Evolutionary conservation across 768 basidiomycete species (phyloP).

Genomic region (Boletus sp.): DNA sequence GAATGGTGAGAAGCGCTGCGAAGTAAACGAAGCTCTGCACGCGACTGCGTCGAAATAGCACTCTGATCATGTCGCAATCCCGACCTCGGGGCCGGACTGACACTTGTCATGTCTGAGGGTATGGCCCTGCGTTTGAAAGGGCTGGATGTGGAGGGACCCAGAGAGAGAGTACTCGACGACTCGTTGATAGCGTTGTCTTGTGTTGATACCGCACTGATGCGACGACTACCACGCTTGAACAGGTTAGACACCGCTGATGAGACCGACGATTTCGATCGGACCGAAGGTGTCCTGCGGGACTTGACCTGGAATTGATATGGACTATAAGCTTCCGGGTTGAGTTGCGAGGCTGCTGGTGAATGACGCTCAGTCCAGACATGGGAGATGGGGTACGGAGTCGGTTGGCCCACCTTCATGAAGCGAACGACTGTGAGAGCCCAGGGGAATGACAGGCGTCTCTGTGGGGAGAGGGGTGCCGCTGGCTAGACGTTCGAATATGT

Average conservation of each 20-base stretch:
- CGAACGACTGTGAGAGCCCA: conserved; percentile 35
- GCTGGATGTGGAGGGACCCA: conserved; percentile 28
- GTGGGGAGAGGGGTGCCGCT: conserved; percentile 54
- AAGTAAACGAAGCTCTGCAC: conserved; percentile 21
- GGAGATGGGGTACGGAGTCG: neutral
- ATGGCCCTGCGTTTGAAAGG: conserved; percentile 43
- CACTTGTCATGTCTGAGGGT: conserved; percentile 40
- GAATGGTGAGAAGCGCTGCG: conserved; percentile 37
- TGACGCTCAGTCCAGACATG: conserved; percentile 4
- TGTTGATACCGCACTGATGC: conserved; percentile 34
- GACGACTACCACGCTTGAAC: conserved; percentile 45
- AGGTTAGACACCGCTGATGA: conserved; percentile 50
- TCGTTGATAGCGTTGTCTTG: conserved; percentile 42
- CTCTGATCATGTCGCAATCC: conserved; percentile 41
- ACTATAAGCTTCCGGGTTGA: conserved; percentile 19
- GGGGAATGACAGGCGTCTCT: conserved; percentile 62
- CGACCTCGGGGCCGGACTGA: conserved; percentile 14
- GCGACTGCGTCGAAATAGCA: conserved; percentile 44
- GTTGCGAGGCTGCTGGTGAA: conserved; percentile 17
- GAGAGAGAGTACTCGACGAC: conserved; percentile 41
- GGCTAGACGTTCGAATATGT: conserved; percentile 77
- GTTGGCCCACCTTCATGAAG: conserved; percentile 13
- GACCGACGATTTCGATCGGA: conserved; percentile 51
- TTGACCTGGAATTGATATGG: conserved; percentile 31
- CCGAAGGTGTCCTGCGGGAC: conserved; percentile 46